Evolutionary conservation across 768 basidiomycete genomes (phyloP), one percentile per base, ranked within the genome.

Genomic region (Botryobasidium botryosum): DNA sequence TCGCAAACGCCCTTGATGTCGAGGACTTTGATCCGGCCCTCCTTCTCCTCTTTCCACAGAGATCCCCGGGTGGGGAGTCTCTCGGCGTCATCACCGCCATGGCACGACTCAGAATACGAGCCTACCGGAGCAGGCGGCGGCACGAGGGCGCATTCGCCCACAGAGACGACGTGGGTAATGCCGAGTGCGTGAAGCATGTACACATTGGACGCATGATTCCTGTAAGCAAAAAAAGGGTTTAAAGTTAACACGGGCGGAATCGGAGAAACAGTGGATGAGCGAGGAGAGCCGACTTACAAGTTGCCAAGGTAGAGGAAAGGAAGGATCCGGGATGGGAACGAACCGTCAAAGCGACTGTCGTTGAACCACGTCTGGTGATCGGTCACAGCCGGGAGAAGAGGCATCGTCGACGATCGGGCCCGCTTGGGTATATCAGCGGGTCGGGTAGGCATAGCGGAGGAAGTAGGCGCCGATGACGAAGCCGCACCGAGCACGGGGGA

Each of bases 141-240:
- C 3, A 81, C 68, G 20, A 94, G 73, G 8, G 91, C 85, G 49
- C 86, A 88, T 66, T 96, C 92, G 40, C 92, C 92, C 2, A 96
- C 88, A 6, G 85, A 90, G 24, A 97, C 90, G 50, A 97, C 90
- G 57, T 97, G 91, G 2, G 90, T 92, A 55, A 97, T 91, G 21
- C 88, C 88, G 13, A 97, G 72, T 3, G 87, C 86, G 54, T 90
- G 83, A 2, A 97, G 75, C 90, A 97, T 94, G 55, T 84, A 85
- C 43, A 77, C 88, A 60, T 97, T 97, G 23, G 78, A 68, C 0
- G 92, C 92, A 54, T 97, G 92, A 54, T 88, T 86, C 59, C 87
- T 87, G 53, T 53, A 53, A 52, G 55, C 38, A 47, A 52, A 53
- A 44, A 47, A 35, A 40, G 43, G 21, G 52, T 41, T 27, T 33